Conservation (phyloP, 2,329 filamentous ascomycete species). For the Claviceps lovelessii region DNA sequence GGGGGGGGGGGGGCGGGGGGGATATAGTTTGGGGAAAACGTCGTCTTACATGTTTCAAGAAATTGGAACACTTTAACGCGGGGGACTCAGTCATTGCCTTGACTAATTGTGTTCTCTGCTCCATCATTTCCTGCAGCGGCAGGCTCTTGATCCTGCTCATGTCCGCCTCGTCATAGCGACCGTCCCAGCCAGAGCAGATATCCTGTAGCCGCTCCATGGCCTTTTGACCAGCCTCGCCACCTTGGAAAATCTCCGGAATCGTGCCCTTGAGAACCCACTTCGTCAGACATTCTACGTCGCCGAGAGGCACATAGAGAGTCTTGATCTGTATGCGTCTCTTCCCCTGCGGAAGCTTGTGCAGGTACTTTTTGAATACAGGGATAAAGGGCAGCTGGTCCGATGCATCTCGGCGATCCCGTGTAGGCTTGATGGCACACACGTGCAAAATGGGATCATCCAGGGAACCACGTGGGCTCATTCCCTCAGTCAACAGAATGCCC, state of each 20-base stretch:
- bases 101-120: conserved; percentile 52
- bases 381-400: conserved; percentile 82
- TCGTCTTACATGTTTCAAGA: conserved; percentile 67
- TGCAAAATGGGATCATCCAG: conserved; percentile 53
- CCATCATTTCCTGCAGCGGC: conserved; percentile 62
- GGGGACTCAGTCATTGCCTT: conserved; percentile 47
- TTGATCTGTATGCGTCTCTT: conserved; percentile 55
- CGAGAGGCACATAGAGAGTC: conserved; percentile 54
- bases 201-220: conserved; percentile 56
- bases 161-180: conserved; percentile 73
- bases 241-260: conserved; percentile 43
- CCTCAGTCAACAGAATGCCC: conserved; percentile 67
- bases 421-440: conserved; percentile 61
- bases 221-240: conserved; percentile 30
- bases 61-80: conserved; percentile 58
- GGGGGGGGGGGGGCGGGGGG: conserved; percentile 11
- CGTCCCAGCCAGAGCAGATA: conserved; percentile 60
- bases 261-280: conserved; percentile 47
- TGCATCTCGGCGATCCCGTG: conserved; percentile 55
- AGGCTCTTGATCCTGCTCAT: conserved; percentile 72
- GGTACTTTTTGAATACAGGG: conserved; percentile 50
- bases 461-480: conserved; percentile 45
- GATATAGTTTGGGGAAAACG: not conserved
- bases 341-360: conserved; percentile 52
- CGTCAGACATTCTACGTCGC: conserved; percentile 75